Conservation (phyloP, 805 yeast genomes). For the Metschnikowia colocasiae region DNA sequence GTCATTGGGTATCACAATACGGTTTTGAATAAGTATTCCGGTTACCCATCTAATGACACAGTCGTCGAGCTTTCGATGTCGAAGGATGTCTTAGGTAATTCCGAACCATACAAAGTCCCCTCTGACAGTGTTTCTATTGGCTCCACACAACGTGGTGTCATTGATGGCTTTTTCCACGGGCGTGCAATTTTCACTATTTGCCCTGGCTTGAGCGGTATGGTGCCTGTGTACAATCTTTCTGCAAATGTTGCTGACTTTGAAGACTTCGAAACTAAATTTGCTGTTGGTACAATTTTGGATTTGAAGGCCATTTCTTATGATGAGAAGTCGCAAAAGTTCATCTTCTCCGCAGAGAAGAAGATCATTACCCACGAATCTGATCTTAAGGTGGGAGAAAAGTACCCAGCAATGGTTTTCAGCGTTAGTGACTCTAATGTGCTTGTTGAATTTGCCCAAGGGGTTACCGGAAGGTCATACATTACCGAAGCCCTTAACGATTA, state of each 20-base stretch:
- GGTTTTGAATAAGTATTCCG: conserved; percentile 59
- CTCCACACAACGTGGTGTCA: conserved; percentile 51
- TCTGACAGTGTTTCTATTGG: conserved; percentile 43
- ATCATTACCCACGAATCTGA: conserved; percentile 43
- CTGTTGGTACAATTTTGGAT: conserved; percentile 67
- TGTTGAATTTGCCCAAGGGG: conserved; percentile 63
- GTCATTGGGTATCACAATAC: conserved; percentile 77
- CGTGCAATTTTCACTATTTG: conserved; percentile 65
- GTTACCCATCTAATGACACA: conserved; percentile 49
- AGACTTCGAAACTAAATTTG: conserved; percentile 54
- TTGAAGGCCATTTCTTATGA: conserved; percentile 56
- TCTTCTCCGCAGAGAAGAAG: conserved; percentile 48
- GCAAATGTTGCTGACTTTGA: conserved; percentile 47
- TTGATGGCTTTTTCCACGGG: conserved; percentile 61
- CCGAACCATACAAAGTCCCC: conserved; percentile 13
- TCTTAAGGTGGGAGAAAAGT: conserved; percentile 48
- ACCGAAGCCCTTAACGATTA: conserved; percentile 78
- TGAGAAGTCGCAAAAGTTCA: conserved; percentile 46
- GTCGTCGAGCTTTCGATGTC: conserved; percentile 62
- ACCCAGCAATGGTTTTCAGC: conserved; percentile 62
- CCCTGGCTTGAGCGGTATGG: conserved; percentile 63
- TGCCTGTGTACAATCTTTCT: conserved; percentile 61
- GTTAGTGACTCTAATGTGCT: conserved; percentile 58
- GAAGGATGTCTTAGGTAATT: conserved; percentile 34
- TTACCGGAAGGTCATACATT: conserved; percentile 62